Evolutionary conservation across 192 early-diverging fungal genomes (phyloP).

Genomic region (Backusella psychrophila): DNA sequence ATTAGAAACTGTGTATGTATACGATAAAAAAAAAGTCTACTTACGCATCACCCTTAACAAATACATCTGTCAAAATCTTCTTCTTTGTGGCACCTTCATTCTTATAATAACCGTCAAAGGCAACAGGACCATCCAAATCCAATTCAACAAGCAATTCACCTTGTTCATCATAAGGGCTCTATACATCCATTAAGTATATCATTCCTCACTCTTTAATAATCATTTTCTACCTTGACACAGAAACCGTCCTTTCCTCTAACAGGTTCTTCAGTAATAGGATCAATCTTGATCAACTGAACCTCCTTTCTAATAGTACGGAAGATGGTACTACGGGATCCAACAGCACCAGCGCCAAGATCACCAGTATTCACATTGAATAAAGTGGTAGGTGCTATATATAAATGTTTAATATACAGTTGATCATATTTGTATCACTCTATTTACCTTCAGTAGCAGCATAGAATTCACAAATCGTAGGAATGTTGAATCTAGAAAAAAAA

Average conservation of each 20-base stretch:
- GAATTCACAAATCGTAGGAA: slow-evolving; percentile 59
- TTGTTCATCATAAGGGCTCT: slow-evolving; percentile 43
- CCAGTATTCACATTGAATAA: slow-evolving; percentile 45
- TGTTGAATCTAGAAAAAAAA: slow-evolving; percentile 46
- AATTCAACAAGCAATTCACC: slow-evolving; percentile 59
- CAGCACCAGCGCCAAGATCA: slow-evolving; percentile 55
- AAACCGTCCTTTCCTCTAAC: slow-evolving; percentile 48
- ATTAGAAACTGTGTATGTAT: background rate
- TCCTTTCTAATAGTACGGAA: slow-evolving; percentile 29
- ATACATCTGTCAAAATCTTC: slow-evolving; percentile 51
- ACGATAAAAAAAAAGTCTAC: background rate
- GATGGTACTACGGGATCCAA: slow-evolving; percentile 53
- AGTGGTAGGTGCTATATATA: slow-evolving; percentile 27
- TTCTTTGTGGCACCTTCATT: slow-evolving; percentile 46
- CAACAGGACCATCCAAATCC: slow-evolving; percentile 31
- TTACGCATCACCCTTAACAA: slow-evolving; percentile 59
- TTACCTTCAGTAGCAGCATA: slow-evolving; percentile 70
- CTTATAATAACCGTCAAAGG: slow-evolving; percentile 50
- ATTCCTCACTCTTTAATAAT: background rate
- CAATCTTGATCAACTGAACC: slow-evolving; percentile 55
- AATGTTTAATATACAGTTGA: background rate
- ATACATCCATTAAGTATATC: background rate
- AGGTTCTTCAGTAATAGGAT: slow-evolving; percentile 53
- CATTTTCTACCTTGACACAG: slow-evolving; percentile 42
- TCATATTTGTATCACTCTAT: background rate